Conservation (phyloP, 441 rosid genomes). For the Arabidopsis hybrid region DNA sequence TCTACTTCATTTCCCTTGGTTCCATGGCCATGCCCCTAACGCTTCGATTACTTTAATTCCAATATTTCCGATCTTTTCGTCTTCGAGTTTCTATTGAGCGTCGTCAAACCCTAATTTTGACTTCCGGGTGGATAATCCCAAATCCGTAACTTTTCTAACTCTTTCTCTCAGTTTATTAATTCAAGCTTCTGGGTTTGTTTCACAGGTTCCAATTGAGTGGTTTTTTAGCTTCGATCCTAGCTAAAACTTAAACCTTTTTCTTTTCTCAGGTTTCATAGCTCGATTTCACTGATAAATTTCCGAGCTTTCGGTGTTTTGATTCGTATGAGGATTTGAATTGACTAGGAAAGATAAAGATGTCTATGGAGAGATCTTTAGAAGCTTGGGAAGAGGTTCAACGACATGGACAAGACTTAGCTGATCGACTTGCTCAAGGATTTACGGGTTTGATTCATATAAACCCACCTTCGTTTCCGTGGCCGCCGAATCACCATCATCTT, state of each 20-base stretch:
- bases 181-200: too few species aligned
- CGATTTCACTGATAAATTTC: constrained; percentile 15
- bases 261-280: constrained; percentile 10
- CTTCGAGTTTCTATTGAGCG: not conserved
- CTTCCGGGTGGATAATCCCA: not conserved
- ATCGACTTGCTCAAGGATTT: constrained; percentile 84
- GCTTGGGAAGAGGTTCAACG: constrained; percentile 94
- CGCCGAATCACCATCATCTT: constrained; percentile 34
- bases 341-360: constrained; percentile 48
- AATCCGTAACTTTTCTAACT: not conserved
- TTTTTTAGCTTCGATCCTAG: not conserved
- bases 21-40: constrained; percentile 9
- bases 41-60: not conserved
- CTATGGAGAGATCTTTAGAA: constrained; percentile 78
- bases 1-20: not conserved
- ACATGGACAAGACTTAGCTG: constrained; percentile 87
- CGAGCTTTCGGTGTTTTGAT: constrained; percentile 1
- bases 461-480: constrained; percentile 80
- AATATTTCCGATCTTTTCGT: constrained; percentile 1
- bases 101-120: constrained; percentile 30
- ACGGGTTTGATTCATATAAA: constrained; percentile 74
- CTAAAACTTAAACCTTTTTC: constrained; percentile 13
- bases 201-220: not conserved
- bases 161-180: too few species aligned
- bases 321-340: constrained; percentile 40